Conservation (phyloP, 2,329 filamentous ascomycete genomes). For the Nakataea oryzae region DNA sequence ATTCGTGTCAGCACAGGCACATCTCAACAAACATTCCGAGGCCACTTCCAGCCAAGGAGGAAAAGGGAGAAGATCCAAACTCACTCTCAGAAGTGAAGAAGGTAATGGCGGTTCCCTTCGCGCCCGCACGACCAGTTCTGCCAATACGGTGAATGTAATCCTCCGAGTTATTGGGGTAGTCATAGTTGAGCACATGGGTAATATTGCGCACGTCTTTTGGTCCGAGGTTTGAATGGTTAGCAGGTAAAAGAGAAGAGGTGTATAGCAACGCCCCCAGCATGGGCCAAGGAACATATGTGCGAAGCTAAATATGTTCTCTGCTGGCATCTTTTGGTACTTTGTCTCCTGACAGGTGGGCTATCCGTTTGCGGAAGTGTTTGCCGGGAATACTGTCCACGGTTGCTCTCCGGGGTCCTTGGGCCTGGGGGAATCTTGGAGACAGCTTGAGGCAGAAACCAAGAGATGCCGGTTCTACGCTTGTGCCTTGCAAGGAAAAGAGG, state of each 20-base stretch:
- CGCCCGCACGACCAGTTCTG: slow-evolving; percentile 90
- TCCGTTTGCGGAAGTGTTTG: slow-evolving; percentile 41
- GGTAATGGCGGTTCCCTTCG: slow-evolving; percentile 91
- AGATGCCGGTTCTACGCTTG: slow-evolving; percentile 70
- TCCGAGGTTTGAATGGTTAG: slow-evolving; percentile 53
- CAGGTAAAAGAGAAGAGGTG: slow-evolving; percentile 40
- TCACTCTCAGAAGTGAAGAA: slow-evolving; percentile 98
- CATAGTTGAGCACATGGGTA: slow-evolving; percentile 99
- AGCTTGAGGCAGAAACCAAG: slow-evolving; percentile 67
- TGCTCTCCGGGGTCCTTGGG: slow-evolving; percentile 44
- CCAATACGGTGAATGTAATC: slow-evolving; percentile 97
- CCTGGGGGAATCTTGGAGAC: slow-evolving; percentile 47
- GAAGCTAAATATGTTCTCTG: slow-evolving; percentile 38
- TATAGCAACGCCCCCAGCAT: slow-evolving; percentile 55
- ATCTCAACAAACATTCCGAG: slow-evolving; percentile 22
- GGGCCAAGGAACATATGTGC: slow-evolving; percentile 28
- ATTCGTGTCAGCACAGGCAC: background rate
- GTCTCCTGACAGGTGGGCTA: slow-evolving; percentile 48
- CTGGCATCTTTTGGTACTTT: slow-evolving; percentile 32
- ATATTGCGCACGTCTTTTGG: slow-evolving; percentile 97
- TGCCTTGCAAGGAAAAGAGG: slow-evolving; percentile 50
- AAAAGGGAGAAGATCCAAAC: slow-evolving; percentile 30
- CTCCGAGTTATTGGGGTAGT: slow-evolving; percentile 98
- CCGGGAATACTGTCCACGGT: slow-evolving; percentile 18
- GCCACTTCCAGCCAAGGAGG: background rate